Evolutionary conservation across 2,329 filamentous ascomycete species (phyloP).

Genomic region (Aspergillus felis): DNA sequence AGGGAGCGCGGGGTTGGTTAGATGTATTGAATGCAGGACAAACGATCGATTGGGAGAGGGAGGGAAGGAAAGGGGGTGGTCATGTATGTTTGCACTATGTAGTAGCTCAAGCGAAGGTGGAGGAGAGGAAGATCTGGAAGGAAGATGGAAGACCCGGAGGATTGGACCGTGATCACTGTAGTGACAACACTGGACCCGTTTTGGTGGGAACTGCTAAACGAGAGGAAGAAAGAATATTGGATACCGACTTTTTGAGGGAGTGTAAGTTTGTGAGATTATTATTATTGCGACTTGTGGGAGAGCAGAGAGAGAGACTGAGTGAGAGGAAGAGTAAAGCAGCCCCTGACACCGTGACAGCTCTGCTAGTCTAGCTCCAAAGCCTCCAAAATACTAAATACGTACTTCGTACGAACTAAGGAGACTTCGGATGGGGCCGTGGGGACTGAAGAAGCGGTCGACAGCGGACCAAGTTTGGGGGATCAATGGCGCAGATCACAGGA

Average conservation of each 20-base stretch:
- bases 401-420: conserved; percentile 14
- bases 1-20: conserved; percentile 4
- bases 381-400: not conserved
- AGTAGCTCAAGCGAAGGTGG: conserved; percentile 22
- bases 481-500: conserved; percentile 20
- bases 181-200: conserved; percentile 36
- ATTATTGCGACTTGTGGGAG: not conserved
- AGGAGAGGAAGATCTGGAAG: conserved; percentile 27
- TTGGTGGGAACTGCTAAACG: conserved; percentile 29
- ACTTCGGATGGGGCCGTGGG: conserved; percentile 24
- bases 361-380: conserved; percentile 17
- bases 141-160: conserved; percentile 26
- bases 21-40: conserved; percentile 6
- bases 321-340: conserved; percentile 20
- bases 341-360: conserved; percentile 38
- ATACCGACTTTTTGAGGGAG: conserved; percentile 13
- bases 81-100: conserved; percentile 19
- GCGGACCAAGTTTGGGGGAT: conserved; percentile 15
- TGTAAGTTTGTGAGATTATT: not conserved
- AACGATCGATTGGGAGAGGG: conserved; percentile 15
- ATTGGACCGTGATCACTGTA: conserved; percentile 27
- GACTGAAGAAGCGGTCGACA: conserved; percentile 25
- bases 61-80: conserved; percentile 23
- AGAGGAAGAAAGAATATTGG: conserved; percentile 15
- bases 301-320: conserved; percentile 2